Evolutionary conservation across 2,329 filamentous ascomycete species (phyloP).

Genomic region (Xylariaceae sp.): DNA sequence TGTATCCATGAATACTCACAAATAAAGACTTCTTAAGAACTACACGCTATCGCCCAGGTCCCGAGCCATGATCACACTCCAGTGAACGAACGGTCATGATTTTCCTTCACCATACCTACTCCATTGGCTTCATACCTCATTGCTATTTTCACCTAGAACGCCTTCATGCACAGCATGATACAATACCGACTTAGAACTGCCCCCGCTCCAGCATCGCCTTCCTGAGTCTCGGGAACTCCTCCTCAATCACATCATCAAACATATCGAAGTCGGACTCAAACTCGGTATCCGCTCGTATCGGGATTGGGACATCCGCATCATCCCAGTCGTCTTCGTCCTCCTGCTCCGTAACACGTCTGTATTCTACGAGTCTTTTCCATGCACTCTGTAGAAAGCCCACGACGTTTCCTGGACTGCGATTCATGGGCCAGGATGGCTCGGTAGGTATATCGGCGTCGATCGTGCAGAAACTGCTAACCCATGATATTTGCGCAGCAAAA

Average conservation of each 20-base stretch:
- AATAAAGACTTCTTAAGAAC: too few species aligned
- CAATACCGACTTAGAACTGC: neutral
- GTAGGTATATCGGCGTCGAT: neutral
- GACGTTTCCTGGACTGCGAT: constrained; percentile 3
- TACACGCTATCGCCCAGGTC: too few species aligned
- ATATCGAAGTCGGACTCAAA: constrained; percentile 17
- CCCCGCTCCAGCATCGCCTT: neutral
- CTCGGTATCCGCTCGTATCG: neutral
- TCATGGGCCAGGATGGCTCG: neutral
- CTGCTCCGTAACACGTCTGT: neutral
- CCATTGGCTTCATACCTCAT: too few species aligned
- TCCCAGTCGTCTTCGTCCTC: constrained; percentile 15
- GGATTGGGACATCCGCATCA: constrained; percentile 16
- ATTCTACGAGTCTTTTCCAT: constrained; percentile 21
- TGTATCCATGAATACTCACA: too few species aligned
- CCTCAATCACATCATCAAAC: constrained; percentile 22
- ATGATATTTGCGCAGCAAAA: too few species aligned
- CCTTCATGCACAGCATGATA: neutral
- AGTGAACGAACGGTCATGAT: neutral
- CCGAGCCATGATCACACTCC: too few species aligned
- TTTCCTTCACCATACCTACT: neutral
- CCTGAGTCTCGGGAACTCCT: constrained; percentile 23
- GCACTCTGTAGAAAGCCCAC: constrained; percentile 18
- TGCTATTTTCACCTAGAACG: too few species aligned
- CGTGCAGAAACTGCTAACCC: neutral